Conservation (phyloP, 805 yeast genomes). For the Myxozyma vanderwaltii region DNA sequence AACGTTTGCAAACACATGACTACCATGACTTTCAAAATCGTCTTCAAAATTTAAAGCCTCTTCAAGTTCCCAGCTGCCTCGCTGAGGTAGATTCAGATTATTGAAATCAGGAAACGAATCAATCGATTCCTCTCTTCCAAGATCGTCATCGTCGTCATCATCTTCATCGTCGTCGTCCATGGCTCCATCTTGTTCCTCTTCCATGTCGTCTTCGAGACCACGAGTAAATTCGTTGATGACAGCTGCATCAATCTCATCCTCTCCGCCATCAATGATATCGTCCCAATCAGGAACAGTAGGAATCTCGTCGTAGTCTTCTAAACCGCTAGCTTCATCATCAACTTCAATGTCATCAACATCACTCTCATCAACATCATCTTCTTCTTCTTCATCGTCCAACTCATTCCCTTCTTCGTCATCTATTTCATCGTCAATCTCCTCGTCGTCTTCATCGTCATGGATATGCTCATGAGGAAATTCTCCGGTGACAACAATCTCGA, state of each 20-base stretch:
- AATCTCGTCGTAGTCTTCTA: slow-evolving; percentile 28
- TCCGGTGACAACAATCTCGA: slow-evolving; percentile 33
- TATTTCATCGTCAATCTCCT: slow-evolving; percentile 17
- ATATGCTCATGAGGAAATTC: slow-evolving; percentile 41
- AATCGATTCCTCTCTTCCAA: slow-evolving; percentile 25
- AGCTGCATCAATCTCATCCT: slow-evolving; percentile 38
- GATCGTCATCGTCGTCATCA: slow-evolving; percentile 39
- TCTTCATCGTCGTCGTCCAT: slow-evolving; percentile 42
- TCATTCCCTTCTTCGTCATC: slow-evolving; percentile 38
- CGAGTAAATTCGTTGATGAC: slow-evolving; percentile 35
- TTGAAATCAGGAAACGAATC: slow-evolving; percentile 13
- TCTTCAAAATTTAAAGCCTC: slow-evolving; percentile 19
- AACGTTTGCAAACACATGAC: slow-evolving; percentile 4
- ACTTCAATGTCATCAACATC: slow-evolving; percentile 37
- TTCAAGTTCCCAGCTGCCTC: slow-evolving; percentile 27
- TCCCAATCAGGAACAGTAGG: slow-evolving; percentile 10
- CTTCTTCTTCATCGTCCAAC: slow-evolving; percentile 38
- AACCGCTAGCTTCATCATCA: slow-evolving; percentile 38
- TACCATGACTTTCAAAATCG: slow-evolving; percentile 4
- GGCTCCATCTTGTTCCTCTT: slow-evolving; percentile 27
- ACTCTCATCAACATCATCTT: slow-evolving; percentile 28
- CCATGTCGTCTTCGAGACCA: slow-evolving; percentile 30
- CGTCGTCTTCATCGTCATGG: slow-evolving; percentile 32
- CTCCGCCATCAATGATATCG: slow-evolving; percentile 35
- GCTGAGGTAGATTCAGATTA: slow-evolving; percentile 20